Evolutionary conservation across 2,329 filamentous ascomycete species (phyloP).

Genomic region (Aspergillus versicolor): DNA sequence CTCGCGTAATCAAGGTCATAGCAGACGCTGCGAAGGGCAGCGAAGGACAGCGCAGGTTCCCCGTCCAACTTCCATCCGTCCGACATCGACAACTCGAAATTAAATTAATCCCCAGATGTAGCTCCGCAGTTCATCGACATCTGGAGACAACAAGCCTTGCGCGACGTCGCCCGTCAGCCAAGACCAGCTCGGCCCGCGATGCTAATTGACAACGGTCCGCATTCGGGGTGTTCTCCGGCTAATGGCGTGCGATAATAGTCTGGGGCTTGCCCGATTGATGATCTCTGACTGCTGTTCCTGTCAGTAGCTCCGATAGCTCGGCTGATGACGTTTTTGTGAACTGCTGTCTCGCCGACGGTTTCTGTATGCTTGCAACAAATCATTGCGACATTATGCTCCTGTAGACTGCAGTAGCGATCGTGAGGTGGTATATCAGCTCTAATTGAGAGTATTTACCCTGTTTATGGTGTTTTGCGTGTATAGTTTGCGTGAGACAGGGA

Average conservation of each 20-base stretch:
- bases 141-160: neutral
- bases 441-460: no score
- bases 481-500: neutral
- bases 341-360: neutral
- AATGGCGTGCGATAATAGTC: neutral
- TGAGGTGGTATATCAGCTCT: no score
- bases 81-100: neutral
- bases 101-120: neutral
- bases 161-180: conserved; percentile 5
- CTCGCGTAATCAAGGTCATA: no score
- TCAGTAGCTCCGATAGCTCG: neutral
- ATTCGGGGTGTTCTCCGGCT: neutral
- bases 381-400: neutral
- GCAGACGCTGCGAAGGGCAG: no score
- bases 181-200: neutral
- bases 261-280: neutral
- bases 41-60: no score
- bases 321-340: neutral
- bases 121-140: neutral
- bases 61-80: neutral
- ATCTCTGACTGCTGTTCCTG: neutral
- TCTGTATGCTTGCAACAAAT: neutral
- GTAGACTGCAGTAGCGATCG: neutral
- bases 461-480: neutral
- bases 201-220: neutral